These are phyloP conservation scores for Calonectria ilicicola DNA, from an alignment of 2,329 filamentous ascomycete species.

Conservation along the genomic window DNA sequence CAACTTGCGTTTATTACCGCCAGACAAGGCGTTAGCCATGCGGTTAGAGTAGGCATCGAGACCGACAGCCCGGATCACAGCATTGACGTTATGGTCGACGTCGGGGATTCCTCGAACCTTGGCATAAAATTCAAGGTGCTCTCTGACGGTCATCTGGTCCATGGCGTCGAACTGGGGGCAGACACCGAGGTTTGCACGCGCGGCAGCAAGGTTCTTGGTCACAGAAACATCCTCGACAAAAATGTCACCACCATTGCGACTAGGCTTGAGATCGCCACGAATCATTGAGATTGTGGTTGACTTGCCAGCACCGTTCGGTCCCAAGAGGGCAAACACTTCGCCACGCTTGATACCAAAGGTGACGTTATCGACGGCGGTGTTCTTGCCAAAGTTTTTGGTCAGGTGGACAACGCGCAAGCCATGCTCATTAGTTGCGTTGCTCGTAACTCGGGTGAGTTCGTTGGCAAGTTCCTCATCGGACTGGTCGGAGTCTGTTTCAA, in stretches of 20 bases:
- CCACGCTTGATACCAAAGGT: conserved; percentile 84
- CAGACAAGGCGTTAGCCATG: conserved; percentile 84
- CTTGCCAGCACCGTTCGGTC: conserved; percentile 93
- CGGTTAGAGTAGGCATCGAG: conserved; percentile 76
- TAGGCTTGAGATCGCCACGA: conserved; percentile 86
- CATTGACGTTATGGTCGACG: conserved; percentile 80
- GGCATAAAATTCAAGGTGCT: conserved; percentile 91
- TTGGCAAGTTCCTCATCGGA: conserved; percentile 72
- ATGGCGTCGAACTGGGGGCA: conserved; percentile 91
- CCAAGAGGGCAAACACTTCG: conserved; percentile 89
- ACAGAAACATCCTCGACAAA: conserved; percentile 84
- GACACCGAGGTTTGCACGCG: conserved; percentile 85
- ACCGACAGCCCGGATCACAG: conserved; percentile 85
- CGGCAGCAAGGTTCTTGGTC: conserved; percentile 76
- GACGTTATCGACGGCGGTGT: conserved; percentile 87
- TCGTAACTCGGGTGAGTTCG: conserved; percentile 73
- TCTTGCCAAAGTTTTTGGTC: conserved; percentile 81
- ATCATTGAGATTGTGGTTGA: conserved; percentile 91
- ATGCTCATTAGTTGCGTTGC: conserved; percentile 56
- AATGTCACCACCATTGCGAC: conserved; percentile 78
- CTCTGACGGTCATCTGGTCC: conserved; percentile 89
- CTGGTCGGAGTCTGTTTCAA: conserved; percentile 45
- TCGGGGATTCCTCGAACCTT: conserved; percentile 82
- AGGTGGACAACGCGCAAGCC: conserved; percentile 84
- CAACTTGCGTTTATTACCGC: conserved; percentile 94